Evolutionary conservation across 2,329 filamentous ascomycete species (phyloP), one percentile per base, ranked within the genome.

Genomic region (Trichoderma sp.): DNA sequence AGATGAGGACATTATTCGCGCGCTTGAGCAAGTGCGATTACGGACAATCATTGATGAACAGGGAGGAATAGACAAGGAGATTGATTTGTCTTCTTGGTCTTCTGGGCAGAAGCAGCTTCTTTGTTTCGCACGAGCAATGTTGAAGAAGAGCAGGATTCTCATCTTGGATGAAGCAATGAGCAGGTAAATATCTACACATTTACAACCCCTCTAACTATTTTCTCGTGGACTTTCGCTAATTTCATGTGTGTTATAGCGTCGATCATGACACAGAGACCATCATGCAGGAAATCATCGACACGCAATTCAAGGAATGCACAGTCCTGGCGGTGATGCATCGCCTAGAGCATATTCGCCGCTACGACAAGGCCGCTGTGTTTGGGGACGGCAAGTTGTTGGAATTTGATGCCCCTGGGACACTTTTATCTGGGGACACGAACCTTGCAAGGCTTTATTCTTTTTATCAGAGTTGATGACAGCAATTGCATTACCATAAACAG

Each of bases 281-380:
- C 17, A 81, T 83, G 72, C 78, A 80, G 58, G 73, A 76, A 1
- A 74, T 81, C 9, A 77, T 83, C n/a, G 73, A 73, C 4, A 72
- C 74, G 1, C 77, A 81, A 53, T 82, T 83, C 43, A 73, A 72
- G 6, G 73, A 77, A 0, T 85, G 87, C 73, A 92, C 90, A 0
- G 84, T 92, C 17, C 78, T 84, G 20, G 78, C 80, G 0, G 78
- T 84, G 17, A 80, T 79, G 5, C 83, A 84, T 71, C 78, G 79
- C 65, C 74, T 85, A 0, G 77, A 78, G n/a, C 64, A 72, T 9
- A 69, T 73, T 53, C 67, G 77, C 76, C 80, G 81, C 3, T 82
- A 88, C 70, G 77, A 77, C 47, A 76, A 81, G 34, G 81, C 85
- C 4, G 82, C 90, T n/a, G 81, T 86, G 3, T 84, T 92, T 23